Evolutionary conservation across 208 protist species (phyloP).

Genomic region (Trypanosoma melophagium): DNA sequence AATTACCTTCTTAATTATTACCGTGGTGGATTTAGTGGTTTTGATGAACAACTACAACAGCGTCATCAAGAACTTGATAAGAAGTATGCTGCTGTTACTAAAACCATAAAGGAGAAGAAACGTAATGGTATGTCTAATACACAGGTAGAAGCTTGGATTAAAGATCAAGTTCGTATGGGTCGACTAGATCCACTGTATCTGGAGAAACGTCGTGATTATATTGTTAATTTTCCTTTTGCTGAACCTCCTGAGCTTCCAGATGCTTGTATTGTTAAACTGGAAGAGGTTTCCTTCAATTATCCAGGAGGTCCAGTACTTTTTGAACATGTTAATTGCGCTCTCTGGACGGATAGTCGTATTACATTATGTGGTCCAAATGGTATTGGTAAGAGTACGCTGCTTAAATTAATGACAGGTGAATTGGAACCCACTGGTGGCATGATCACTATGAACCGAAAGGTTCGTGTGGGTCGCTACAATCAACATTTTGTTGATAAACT

Average conservation of each 20-base stretch:
- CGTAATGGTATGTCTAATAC: slow-evolving; percentile 86
- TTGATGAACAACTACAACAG: slow-evolving; percentile 74
- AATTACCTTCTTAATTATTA: slow-evolving; percentile 90
- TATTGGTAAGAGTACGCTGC: slow-evolving; percentile 92
- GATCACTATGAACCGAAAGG: slow-evolving; percentile 76
- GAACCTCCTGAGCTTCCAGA: slow-evolving; percentile 78
- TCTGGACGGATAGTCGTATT: slow-evolving; percentile 90
- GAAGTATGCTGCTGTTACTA: slow-evolving; percentile 70
- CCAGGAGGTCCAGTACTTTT: slow-evolving; percentile 72
- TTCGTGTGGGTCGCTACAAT: slow-evolving; percentile 89
- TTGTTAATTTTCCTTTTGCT: slow-evolving; percentile 87
- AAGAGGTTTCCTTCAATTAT: slow-evolving; percentile 87
- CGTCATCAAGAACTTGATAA: slow-evolving; percentile 84
- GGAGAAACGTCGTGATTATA: slow-evolving; percentile 86
- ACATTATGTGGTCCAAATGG: slow-evolving; percentile 91
- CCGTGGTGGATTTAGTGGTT: slow-evolving; percentile 71
- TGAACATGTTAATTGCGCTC: slow-evolving; percentile 71
- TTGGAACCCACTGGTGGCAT: slow-evolving; percentile 71
- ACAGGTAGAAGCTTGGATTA: slow-evolving; percentile 80
- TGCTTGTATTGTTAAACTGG: slow-evolving; percentile 79
- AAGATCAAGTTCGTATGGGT: slow-evolving; percentile 68
- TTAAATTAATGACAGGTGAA: slow-evolving; percentile 89
- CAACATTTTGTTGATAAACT: slow-evolving; percentile 94
- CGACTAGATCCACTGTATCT: slow-evolving; percentile 67
- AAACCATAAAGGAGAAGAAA: slow-evolving; percentile 86